A percentile compares a stretch with the other conserved stretches of the same genome.
phyloP scores from a whole-genome alignment of 495 filamentous ascomycete species.

The Aspergillus affinis region DNA sequence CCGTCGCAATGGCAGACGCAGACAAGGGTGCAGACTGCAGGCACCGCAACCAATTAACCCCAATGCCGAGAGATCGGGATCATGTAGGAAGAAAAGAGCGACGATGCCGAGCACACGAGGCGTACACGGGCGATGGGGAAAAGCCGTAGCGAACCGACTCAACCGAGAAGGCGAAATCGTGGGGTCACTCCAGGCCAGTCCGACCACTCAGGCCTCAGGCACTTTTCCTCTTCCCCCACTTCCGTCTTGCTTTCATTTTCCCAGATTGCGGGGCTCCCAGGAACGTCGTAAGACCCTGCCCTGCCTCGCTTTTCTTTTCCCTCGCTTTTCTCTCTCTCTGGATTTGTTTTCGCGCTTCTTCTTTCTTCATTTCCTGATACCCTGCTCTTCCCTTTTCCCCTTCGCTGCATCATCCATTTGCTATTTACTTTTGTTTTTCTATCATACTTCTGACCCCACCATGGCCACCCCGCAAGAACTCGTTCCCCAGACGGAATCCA shows the following conservation, averaged over 20 bases:
- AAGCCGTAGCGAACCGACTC: no score
- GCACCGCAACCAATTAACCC: neutral
- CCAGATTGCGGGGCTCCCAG: constrained; percentile 5
- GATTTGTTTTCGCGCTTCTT: neutral
- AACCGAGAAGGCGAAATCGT: neutral
- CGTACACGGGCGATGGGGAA: neutral
- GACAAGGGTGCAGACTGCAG: neutral
- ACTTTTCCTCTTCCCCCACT: neutral
- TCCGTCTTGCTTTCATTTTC: neutral
- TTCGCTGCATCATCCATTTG: constrained; percentile 1
- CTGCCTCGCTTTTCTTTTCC: constrained; percentile 11
- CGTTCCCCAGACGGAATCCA: constrained; percentile 49
- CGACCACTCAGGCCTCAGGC: neutral
- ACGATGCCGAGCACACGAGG: neutral
- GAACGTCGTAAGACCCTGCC: constrained; percentile 7
- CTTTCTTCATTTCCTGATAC: neutral
- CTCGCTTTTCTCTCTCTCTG: neutral
- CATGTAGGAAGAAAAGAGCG: neutral
- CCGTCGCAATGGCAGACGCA: neutral
- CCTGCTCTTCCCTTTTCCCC: constrained; percentile 4
- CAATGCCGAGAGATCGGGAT: neutral
- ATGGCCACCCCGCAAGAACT: constrained; percentile 48
- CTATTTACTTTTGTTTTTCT: constrained; percentile 4
- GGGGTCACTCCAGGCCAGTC: no score
- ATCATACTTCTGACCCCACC: constrained; percentile 28